Evolutionary conservation across 2,329 filamentous ascomycete species (phyloP), one percentile per base, ranked within the genome.

Genomic region (Fusarium pilosicola): DNA sequence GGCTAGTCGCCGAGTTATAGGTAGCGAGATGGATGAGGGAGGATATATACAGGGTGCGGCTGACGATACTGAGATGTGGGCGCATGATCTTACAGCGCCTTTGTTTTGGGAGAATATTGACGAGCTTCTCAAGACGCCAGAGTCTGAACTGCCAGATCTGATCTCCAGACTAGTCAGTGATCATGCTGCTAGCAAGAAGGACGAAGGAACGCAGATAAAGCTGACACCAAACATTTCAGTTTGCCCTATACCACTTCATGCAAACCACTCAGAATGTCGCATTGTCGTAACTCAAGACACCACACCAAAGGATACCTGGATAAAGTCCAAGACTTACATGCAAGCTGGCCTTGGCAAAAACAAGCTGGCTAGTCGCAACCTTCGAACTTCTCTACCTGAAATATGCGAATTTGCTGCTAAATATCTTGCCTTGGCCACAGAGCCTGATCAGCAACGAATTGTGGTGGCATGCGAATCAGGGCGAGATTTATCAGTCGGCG

Each of bases 1-100:
- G 2, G 93, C 94, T 18, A 97, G 94, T 4, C 88, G 91, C 38
- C 88, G 92, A 22, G 91, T 95, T 2, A 84, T 84, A 4, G 92
- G 91, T 18, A 90, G 89, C 7, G 94, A 96, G 80, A 78, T 80
- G 36, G 86, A 85, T 5, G 92, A 91, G 28, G 89, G 88, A 1
- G 80, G 82, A 8, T 99, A 99, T 79, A 92, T 99, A 67, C 96
- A 98, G 83, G 96, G 96, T 57, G 96, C 96, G 2, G 96, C 93
- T 5, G 96, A 99, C 81, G 96, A 99, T 80, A 94, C 93, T 18
- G 96, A 99, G 85, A 94, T 94, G 75, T 99, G 96, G 96, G 92
- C 95, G 3, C 85, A 89, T 60, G 94, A 94, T 0, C 87, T 98
- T 22, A 96, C 93, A 1, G 90, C 96, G 0, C 80, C 85, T 1